Conservation (phyloP, 345 rosid genomes). For the Eucalyptus decipiens region DNA sequence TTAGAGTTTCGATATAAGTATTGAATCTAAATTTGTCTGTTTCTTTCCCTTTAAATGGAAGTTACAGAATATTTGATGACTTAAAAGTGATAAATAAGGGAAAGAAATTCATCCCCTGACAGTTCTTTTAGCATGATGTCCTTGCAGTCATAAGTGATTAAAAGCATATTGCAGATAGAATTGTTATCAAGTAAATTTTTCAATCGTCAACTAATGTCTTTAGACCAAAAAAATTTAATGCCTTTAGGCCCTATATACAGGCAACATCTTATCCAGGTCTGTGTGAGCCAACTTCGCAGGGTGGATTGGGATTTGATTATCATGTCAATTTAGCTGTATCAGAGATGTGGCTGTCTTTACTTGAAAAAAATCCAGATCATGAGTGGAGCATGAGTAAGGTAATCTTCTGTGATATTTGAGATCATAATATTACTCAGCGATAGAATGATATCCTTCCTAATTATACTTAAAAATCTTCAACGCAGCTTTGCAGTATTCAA, state of each 20-base stretch:
- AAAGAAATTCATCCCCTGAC: neutral
- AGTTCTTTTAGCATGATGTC: neutral
- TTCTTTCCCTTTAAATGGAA: neutral
- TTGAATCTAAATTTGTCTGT: neutral
- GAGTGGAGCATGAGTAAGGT: slow-evolving; percentile 99
- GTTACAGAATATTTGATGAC: neutral
- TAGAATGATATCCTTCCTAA: neutral
- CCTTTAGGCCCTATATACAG: slow-evolving; percentile 9
- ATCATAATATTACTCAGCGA: neutral
- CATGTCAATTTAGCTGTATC: slow-evolving; percentile 77
- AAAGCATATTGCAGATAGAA: neutral
- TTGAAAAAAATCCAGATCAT: slow-evolving; percentile 50
- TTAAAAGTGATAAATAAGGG: neutral
- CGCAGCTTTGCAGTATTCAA: neutral
- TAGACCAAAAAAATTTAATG: neutral
- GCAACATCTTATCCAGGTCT: slow-evolving; percentile 88
- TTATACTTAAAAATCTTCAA: neutral
- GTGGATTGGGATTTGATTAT: slow-evolving; percentile 94
- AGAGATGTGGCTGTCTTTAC: slow-evolving; percentile 89
- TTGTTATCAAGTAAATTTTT: neutral
- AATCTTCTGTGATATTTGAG: neutral
- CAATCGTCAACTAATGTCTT: neutral
- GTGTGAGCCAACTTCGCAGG: slow-evolving; percentile 84
- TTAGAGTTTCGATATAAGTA: neutral
- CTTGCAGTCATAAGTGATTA: neutral